A percentile compares a stretch with the other conserved stretches of the same genome.
These are phyloP conservation scores for Candida wancherniae DNA, from an alignment of 805 yeast species.

Conservation along the genomic window DNA sequence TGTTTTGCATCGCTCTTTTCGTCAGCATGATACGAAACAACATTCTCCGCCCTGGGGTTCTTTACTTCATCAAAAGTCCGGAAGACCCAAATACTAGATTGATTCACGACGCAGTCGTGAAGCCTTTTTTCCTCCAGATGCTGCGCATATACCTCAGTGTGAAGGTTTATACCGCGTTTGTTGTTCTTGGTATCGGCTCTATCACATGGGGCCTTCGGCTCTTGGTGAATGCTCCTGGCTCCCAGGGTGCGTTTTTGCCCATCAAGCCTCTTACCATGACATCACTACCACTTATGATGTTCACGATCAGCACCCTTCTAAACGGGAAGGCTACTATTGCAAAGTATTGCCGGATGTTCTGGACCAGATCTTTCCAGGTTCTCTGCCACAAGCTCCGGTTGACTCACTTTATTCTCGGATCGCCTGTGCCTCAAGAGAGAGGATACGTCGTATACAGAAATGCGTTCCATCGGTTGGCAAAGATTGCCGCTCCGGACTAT, in stretches of 20 bases:
- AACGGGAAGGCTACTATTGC: constrained; percentile 5
- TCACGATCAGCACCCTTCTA: constrained; percentile 4
- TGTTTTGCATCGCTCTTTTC: constrained; percentile 81
- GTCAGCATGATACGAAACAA: constrained; percentile 75
- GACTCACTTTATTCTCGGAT: constrained; percentile 74
- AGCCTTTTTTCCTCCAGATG: constrained; percentile 68
- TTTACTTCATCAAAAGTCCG: constrained; percentile 88
- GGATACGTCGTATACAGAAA: constrained; percentile 61
- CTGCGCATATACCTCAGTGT: constrained; percentile 70
- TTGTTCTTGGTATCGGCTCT: constrained; percentile 68
- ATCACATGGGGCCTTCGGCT: constrained; percentile 47
- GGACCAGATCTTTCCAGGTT: constrained; percentile 57
- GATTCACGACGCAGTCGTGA: constrained; percentile 79
- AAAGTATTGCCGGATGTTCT: constrained; percentile 45
- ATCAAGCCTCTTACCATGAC: constrained; percentile 14
- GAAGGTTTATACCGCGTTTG: constrained; percentile 67
- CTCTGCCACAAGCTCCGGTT: constrained; percentile 58
- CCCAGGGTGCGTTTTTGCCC: constrained; percentile 22
- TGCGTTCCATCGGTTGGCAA: constrained; percentile 39
- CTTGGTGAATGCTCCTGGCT: constrained; percentile 17
- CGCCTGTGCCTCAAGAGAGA: constrained; percentile 59
- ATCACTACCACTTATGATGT: constrained; percentile 2
- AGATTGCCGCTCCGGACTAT: constrained; percentile 48
- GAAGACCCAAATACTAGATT: constrained; percentile 89
- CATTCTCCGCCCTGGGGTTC: constrained; percentile 80